phyloP scores from a whole-genome alignment of 139 green algal genomes.

The Chlorella sp. region DNA sequence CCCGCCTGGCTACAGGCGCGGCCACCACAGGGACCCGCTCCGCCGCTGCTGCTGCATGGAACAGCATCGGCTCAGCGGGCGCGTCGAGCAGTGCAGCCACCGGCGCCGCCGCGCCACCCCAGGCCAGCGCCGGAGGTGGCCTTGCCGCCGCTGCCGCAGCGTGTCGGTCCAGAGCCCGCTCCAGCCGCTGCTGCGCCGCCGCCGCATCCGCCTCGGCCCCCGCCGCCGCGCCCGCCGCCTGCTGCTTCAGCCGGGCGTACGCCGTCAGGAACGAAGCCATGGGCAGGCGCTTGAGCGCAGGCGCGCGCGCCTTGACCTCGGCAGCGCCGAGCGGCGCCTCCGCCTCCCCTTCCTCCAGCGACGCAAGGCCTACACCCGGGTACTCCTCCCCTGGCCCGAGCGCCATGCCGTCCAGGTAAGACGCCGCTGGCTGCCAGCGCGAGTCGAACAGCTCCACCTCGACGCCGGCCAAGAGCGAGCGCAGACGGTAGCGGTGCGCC shows the following conservation, averaged over 20 bases:
- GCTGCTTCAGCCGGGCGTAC: conserved; percentile 8
- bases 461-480: conserved; percentile 15
- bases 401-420: background rate
- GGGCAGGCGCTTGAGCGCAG: conserved; percentile 7
- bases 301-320: background rate
- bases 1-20: background rate
- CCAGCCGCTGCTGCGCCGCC: too few relatives aligned
- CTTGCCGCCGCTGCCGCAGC: too few relatives aligned
- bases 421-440: conserved; percentile 4
- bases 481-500: conserved; percentile 17
- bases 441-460: conserved; percentile 10
- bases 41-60: too few relatives aligned
- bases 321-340: too few relatives aligned
- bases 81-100: too few relatives aligned
- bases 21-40: too few relatives aligned
- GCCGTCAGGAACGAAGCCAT: conserved; percentile 21
- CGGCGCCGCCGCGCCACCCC: too few relatives aligned
- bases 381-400: too few relatives aligned
- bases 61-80: too few relatives aligned
- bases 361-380: too few relatives aligned
- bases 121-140: background rate
- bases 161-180: too few relatives aligned
- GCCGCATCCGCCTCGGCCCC: background rate
- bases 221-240: background rate
- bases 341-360: too few relatives aligned